Evolutionary conservation across 148 eudicot species (phyloP), one percentile per base, ranked within the genome.

Genomic region (Hydrangea macrophylla): DNA sequence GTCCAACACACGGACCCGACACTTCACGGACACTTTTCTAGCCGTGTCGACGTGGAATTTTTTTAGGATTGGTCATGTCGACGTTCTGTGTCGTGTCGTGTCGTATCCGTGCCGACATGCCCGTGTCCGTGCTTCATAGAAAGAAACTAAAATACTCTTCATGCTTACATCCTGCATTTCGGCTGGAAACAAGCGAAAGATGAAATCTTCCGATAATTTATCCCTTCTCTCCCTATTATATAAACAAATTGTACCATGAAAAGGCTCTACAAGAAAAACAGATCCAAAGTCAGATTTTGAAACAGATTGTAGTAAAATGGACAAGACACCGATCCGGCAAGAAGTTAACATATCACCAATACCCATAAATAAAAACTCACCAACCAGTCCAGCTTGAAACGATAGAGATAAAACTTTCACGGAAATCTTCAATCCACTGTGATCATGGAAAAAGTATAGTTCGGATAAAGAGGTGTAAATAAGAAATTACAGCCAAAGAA

Each of bases 191-290:
- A 80, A 72, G 54, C 67, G 84, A 72, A 94, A 94, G 75, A 85
- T 67, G 79, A 90, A 94, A 74, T 94, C 98, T 79, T 94, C 98
- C 8, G 98, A 94, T 66, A 94, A 78, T 71, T 94, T 94, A 70
- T 94, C 98, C 76, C 96, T 88, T 81, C 95, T 90, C 81, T 90
- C 98, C 80, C 84, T 85, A 76, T 94, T 94, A 74, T 94, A 94
- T 70, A 94, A 85, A 84, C 92, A 94, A 60, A 94, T 90, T 50
- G 97, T 94, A 58, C 98, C 98, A 79, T 86, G 67, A 73, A 94
- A 94, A 18, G 98, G 98, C 84, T 94, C 98, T 94, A 80, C 86
- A 86, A 81, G 69, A 79, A 42, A 56, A 66, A 67, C 42, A 64
- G 70, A 60, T 9, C 35, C 12, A 44, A 28, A 24, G 68, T 50